phyloP scores from a whole-genome alignment of 225 moss, liverwort and hornwort genomes.

The Polytrichum commune region DNA sequence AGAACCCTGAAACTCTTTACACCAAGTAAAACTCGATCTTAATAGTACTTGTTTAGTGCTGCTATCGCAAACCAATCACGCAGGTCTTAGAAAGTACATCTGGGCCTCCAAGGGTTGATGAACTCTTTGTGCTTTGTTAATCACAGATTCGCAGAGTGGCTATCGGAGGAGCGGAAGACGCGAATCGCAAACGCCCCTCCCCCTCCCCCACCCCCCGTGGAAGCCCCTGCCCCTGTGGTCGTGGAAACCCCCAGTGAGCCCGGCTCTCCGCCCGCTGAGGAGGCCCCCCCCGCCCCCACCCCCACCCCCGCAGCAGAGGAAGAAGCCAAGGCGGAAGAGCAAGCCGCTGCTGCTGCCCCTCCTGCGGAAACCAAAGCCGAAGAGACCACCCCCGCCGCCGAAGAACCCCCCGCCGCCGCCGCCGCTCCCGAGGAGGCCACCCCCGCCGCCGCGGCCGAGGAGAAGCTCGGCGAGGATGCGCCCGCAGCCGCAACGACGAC shows the following conservation, averaged over 20 bases:
- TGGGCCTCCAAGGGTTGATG: no score
- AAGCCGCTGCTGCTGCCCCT: background rate
- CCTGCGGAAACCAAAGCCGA: background rate
- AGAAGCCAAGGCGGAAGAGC: background rate
- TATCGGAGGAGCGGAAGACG: constrained; percentile 3
- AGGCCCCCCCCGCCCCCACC: background rate
- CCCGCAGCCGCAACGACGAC: no score
- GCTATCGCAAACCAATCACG: no score
- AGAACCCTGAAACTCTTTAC: no score
- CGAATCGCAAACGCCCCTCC: background rate
- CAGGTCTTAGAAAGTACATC: no score
- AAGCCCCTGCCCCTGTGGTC: background rate
- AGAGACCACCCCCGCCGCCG: background rate
- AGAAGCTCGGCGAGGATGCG: background rate
- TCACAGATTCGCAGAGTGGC: constrained; percentile 9
- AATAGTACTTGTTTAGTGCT: no score
- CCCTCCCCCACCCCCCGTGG: background rate
- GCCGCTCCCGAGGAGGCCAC: background rate
- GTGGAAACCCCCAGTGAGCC: background rate
- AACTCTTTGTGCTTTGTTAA: background rate
- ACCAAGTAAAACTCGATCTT: no score
- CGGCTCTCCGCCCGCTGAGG: no score
- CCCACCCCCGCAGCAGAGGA: no score
- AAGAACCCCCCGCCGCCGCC: background rate
- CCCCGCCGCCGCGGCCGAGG: background rate